Conservation (phyloP, 345 rosid genomes). For the Populus tremula region DNA sequence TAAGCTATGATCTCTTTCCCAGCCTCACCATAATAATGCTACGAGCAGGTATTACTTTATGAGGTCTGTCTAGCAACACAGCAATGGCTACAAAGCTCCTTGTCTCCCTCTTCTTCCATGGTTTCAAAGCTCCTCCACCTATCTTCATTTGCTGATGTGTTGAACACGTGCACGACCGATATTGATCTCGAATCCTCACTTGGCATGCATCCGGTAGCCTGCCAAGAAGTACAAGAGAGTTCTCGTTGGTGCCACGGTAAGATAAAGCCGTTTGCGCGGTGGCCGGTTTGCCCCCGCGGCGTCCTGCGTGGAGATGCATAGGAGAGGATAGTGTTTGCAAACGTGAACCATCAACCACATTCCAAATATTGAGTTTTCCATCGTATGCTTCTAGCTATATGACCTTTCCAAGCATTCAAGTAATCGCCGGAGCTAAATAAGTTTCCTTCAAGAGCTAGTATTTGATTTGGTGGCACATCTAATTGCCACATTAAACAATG, state of each 20-base stretch:
- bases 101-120: constrained; percentile 32
- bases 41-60: background rate
- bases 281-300: constrained; percentile 18
- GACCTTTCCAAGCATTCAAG: constrained; percentile 57
- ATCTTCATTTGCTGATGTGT: constrained; percentile 24
- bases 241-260: constrained; percentile 35
- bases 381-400: constrained; percentile 46
- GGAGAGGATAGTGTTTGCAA: constrained; percentile 24
- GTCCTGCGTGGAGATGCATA: constrained; percentile 2
- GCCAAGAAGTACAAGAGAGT: constrained; percentile 29
- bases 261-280: constrained; percentile 18
- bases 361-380: constrained; percentile 44
- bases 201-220: constrained; percentile 29
- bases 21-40: background rate
- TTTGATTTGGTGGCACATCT: constrained; percentile 57
- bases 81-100: constrained; percentile 38
- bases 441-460: constrained; percentile 29
- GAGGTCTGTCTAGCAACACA: constrained; percentile 26
- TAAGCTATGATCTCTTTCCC: no score
- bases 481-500: constrained; percentile 43
- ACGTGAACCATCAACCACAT: constrained; percentile 41
- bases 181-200: constrained; percentile 22
- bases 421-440: constrained; percentile 58
- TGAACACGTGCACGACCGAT: constrained; percentile 30
- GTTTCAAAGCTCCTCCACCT: constrained; percentile 42